phyloP scores from a whole-genome alignment of 345 rosid genomes.

The Abelmoschus esculentus region DNA sequence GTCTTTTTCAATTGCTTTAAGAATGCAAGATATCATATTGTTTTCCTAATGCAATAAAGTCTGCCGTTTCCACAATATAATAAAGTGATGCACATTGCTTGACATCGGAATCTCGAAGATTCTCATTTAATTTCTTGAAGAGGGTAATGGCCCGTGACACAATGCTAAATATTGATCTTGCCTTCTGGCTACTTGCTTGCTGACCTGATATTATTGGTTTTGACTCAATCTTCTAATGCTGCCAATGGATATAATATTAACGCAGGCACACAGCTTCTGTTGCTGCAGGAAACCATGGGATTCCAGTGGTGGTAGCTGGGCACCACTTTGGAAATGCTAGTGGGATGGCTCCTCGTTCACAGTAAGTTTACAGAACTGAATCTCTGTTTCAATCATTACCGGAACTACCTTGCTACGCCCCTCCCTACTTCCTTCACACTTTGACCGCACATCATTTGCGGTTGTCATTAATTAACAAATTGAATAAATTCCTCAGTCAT shows the following conservation, averaged over 20 bases:
- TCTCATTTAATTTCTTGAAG: too few relatives aligned
- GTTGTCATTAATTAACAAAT: neutral
- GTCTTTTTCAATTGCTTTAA: too few relatives aligned
- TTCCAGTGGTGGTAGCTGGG: constrained; percentile 75
- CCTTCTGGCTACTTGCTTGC: neutral
- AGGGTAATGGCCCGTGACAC: too few relatives aligned
- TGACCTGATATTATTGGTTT: neutral
- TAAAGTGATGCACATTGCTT: neutral
- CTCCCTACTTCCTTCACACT: neutral
- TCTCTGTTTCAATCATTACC: neutral
- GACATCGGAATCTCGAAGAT: neutral
- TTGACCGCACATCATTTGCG: neutral
- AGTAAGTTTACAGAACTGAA: constrained; percentile 35
- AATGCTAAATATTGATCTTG: too few relatives aligned
- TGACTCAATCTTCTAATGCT: neutral
- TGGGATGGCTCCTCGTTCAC: constrained; percentile 97
- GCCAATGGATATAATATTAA: constrained; percentile 16
- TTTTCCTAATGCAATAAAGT: too few relatives aligned
- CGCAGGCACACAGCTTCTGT: constrained; percentile 94
- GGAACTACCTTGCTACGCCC: neutral
- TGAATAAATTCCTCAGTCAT: neutral
- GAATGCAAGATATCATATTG: too few relatives aligned
- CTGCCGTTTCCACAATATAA: too few relatives aligned
- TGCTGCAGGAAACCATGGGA: constrained; percentile 96
- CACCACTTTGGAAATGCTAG: constrained; percentile 93